Base-by-base conservation (phyloP, 805 yeast genomes). In the Ogataea neopini region DNA sequence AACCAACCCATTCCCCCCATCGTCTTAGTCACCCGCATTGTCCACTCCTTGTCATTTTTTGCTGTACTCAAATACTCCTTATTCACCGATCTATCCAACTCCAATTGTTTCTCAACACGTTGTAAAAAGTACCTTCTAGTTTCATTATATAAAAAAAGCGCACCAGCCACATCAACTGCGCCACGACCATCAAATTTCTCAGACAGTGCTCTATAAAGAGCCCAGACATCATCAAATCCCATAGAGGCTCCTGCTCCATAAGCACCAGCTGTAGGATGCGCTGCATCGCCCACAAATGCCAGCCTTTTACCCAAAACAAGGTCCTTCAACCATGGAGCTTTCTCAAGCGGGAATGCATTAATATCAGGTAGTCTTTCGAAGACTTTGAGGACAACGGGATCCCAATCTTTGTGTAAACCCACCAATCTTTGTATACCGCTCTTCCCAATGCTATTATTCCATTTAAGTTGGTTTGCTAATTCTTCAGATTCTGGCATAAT, bases 201-300 rank as follows among this genome's bases (percentile, higher is more conserved):
- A 14, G 20, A 26, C 8, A 46, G 25, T 15, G 35, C 19, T 18
- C 45, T 14, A 15, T 46, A 46, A 11, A 46, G 32, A 2, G 49
- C 49, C 49, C 49, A 46, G 1, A 46, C 49, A 23, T 46, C 49
- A 25, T 46, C 49, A 19, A 25, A 46, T 11, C 49, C 49, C 42
- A 46, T 35, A 11, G 44, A 33, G 6, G 49, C 49, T 1, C 49
- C 49, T 6, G 45, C 41, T 6, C 49, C 49, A 15, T 46, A 46
- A n/a, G 43, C 49, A 29, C 49, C 49, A 2, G 49, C 43, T 6
- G 49, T 46, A 4, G 49, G 49, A 17, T 46, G 49, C 5, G 49
- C 49, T 6, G 49, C 40, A 33, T 46, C 49, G n/a, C 49, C 49
- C 9, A 46, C 42, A 23, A 46, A 46, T 2, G 30, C 49, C 5